Conservation (phyloP, 805 yeast genomes). For the Wickerhamomyces queroliae region DNA sequence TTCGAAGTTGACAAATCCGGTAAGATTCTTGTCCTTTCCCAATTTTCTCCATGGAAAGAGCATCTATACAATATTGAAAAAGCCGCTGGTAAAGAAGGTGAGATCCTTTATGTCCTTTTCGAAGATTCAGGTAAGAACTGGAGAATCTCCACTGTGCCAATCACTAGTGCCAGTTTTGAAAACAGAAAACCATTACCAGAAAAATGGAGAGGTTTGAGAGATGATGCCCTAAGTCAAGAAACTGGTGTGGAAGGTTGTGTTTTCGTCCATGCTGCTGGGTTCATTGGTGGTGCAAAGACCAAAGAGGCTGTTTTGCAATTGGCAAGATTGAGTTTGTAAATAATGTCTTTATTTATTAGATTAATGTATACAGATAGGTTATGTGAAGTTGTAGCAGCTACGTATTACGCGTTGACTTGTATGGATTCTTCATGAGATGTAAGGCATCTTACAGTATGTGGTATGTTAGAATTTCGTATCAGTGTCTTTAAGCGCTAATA, state of each 20-base stretch:
- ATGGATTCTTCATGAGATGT: too few species aligned
- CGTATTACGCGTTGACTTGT: too few species aligned
- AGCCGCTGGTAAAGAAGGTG: constrained; percentile 46
- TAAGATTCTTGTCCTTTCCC: constrained; percentile 64
- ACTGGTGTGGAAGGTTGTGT: constrained; percentile 85
- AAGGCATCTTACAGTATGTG: too few species aligned
- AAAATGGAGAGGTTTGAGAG: constrained; percentile 93
- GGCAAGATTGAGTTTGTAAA: constrained; percentile 44
- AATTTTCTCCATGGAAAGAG: constrained; percentile 93
- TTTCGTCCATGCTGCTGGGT: constrained; percentile 94
- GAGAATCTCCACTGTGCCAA: constrained; percentile 92
- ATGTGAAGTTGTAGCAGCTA: too few species aligned
- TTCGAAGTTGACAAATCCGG: constrained; percentile 61
- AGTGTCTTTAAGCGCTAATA: too few species aligned
- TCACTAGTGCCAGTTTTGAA: constrained; percentile 69
- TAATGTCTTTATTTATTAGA: not conserved
- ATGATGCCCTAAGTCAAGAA: constrained; percentile 65
- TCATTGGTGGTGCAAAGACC: constrained; percentile 90
- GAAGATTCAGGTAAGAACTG: constrained; percentile 65
- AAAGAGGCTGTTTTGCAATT: constrained; percentile 71
- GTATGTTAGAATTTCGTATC: too few species aligned
- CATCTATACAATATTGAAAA: constrained; percentile 74
- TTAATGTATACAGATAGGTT: not conserved
- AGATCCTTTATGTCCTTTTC: constrained; percentile 72
- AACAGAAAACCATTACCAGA: constrained; percentile 87